A percentile compares a stretch with the other conserved stretches of the same genome.
phyloP scores from a whole-genome alignment of 2,329 filamentous ascomycete species.

The Alternaria sp. region DNA sequence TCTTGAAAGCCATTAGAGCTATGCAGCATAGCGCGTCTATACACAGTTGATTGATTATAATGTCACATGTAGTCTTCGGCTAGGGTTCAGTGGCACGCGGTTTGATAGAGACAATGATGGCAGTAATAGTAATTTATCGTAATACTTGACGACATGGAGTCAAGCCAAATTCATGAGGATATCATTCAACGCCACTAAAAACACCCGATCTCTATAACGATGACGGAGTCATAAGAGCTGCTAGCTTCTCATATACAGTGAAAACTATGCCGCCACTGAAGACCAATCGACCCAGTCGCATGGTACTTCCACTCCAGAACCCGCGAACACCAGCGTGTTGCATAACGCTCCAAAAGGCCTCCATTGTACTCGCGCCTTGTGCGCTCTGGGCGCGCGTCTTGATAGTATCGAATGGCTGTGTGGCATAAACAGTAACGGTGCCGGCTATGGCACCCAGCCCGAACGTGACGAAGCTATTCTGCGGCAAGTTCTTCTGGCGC shows the following conservation, averaged over 20 bases:
- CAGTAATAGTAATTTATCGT: neutral
- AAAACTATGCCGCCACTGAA: slow-evolving; percentile 43
- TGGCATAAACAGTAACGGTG: slow-evolving; percentile 48
- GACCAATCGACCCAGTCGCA: slow-evolving; percentile 36
- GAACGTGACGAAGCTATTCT: slow-evolving; percentile 33
- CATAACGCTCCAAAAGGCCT: slow-evolving; percentile 32
- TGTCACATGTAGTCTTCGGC: neutral
- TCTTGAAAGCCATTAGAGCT: neutral
- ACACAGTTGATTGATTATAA: neutral
- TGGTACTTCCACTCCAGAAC: slow-evolving; percentile 42
- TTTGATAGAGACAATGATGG: neutral
- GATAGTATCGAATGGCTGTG: slow-evolving; percentile 54
- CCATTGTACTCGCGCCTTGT: slow-evolving; percentile 30
- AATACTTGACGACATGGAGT: neutral
- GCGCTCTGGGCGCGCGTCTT: slow-evolving; percentile 50
- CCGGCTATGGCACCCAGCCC: slow-evolving; percentile 39
- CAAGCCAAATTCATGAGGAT: neutral
- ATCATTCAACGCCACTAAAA: neutral
- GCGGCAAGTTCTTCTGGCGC: slow-evolving; percentile 22
- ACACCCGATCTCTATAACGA: neutral
- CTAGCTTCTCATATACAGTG: slow-evolving; percentile 41
- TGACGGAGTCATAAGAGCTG: slow-evolving; percentile 13
- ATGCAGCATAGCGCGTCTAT: neutral
- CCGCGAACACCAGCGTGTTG: slow-evolving; percentile 29
- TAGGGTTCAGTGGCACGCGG: accelerated